A percentile compares a stretch with the other conserved stretches of the same genome.
Conservation (phyloP, 768 basidiomycete species). For the Tulasnella sp. region DNA sequence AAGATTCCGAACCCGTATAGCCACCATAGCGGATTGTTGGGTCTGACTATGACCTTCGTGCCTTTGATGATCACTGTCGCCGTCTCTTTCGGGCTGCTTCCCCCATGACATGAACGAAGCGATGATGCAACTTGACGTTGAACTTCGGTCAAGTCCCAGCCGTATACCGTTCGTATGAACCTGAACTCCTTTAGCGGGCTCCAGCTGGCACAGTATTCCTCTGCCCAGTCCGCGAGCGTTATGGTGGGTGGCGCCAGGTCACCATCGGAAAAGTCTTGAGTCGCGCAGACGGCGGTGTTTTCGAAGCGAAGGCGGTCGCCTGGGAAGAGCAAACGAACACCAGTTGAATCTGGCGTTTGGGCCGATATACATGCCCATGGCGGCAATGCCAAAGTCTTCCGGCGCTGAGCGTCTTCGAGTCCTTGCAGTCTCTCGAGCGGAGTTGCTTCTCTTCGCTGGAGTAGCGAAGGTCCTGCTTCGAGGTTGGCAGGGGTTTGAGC, state of each 20-base stretch:
- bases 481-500: background rate
- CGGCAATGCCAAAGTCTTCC: background rate
- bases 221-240: background rate
- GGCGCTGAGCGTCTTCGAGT: background rate
- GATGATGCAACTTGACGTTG: background rate
- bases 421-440: background rate
- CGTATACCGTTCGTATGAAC: background rate
- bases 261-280: background rate
- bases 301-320: background rate
- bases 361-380: background rate
- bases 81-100: background rate
- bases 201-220: constrained; percentile 11
- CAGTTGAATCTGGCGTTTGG: background rate
- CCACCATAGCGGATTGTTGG: background rate
- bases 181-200: constrained; percentile 9
- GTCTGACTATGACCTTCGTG: background rate
- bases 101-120: background rate
- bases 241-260: background rate
- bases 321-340: background rate
- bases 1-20: background rate
- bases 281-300: background rate
- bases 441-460: background rate
- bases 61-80: background rate
- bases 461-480: background rate
- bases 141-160: constrained; percentile 1